A percentile compares a stretch with the other conserved stretches of the same genome.
Conservation (phyloP, 257 asterid species). For the Ehretia macrophylla region DNA sequence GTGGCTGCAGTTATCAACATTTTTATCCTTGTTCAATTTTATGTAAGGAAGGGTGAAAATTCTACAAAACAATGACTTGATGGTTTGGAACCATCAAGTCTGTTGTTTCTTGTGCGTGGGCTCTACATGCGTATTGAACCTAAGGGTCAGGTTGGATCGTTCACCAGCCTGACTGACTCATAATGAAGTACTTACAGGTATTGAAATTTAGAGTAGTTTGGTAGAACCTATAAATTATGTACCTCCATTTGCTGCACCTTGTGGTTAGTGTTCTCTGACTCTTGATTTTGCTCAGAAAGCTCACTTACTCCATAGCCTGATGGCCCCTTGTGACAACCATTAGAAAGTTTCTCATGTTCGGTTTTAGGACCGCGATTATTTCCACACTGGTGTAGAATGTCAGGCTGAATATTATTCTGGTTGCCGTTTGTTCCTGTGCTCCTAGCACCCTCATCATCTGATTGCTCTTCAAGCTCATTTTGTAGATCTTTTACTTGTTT, state of each 20-base stretch:
- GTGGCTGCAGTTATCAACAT: constrained; percentile 51
- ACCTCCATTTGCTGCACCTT: constrained; percentile 96
- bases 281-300: constrained; percentile 26
- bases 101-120: no score
- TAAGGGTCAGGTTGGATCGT: no score
- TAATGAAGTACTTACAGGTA: no score
- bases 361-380: constrained; percentile 26
- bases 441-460: constrained; percentile 51
- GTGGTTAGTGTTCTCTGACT: constrained; percentile 30
- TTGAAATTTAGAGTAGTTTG: no score
- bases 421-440: constrained; percentile 10
- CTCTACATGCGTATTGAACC: no score
- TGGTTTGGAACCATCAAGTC: no score
- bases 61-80: no score
- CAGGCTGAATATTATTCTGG: constrained; percentile 18
- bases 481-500: constrained; percentile 61
- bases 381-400: constrained; percentile 24
- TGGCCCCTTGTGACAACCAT: constrained; percentile 32
- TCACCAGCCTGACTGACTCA: no score
- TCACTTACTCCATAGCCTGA: constrained; percentile 19
- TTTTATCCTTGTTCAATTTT: no score
- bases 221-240: neutral
- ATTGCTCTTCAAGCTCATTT: constrained; percentile 61
- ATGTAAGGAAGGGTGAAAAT: neutral
- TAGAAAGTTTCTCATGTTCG: constrained; percentile 19